A percentile compares a stretch with the other conserved stretches of the same genome.
Evolutionary conservation across 2,329 filamentous ascomycete genomes (phyloP).

Genomic region (Colletotrichum gloeosporioides): DNA sequence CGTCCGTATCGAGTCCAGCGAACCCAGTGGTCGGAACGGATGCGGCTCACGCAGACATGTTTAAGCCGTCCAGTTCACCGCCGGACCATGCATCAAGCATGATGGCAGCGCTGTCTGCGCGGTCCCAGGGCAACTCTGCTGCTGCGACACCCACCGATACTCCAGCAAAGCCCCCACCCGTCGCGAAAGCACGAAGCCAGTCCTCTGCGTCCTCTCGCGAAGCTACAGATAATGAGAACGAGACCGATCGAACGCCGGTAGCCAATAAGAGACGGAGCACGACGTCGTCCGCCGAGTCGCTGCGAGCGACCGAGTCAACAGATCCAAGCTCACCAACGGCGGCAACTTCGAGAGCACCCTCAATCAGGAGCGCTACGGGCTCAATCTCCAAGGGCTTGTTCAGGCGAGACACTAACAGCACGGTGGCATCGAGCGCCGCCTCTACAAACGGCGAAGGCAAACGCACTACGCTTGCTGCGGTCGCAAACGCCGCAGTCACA

Average conservation of each 20-base stretch:
- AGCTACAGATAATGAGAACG: conserved; percentile 43
- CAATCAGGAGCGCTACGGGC: conserved; percentile 44
- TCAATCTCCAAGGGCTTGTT: conserved; percentile 46
- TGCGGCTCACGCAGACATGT: conserved; percentile 68
- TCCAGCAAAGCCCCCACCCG: conserved; percentile 39
- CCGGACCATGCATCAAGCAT: conserved; percentile 66
- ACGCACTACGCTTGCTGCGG: conserved; percentile 57
- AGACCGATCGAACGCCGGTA: conserved; percentile 30
- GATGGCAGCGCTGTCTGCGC: conserved; percentile 72
- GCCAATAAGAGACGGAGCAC: conserved; percentile 40
- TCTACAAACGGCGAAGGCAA: conserved; percentile 44
- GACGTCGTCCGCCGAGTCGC: conserved; percentile 40
- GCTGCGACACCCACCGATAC: conserved; percentile 44
- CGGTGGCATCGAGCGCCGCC: conserved; percentile 35
- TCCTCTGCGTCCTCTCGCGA: conserved; percentile 57
- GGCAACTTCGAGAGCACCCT: conserved; percentile 29
- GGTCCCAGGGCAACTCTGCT: conserved; percentile 62
- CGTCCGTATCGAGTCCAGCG: conserved; percentile 66
- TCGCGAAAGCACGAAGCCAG: conserved; percentile 47
- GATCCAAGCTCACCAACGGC: conserved; percentile 28
- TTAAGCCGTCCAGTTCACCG: conserved; percentile 60
- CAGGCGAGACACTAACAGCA: conserved; percentile 39
- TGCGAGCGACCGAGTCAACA: conserved; percentile 33
- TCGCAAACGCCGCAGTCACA: conserved; percentile 60
- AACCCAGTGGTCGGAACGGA: conserved; percentile 73